Conservation (phyloP, 2,329 filamentous ascomycete genomes). For the Helotiales sp. region DNA sequence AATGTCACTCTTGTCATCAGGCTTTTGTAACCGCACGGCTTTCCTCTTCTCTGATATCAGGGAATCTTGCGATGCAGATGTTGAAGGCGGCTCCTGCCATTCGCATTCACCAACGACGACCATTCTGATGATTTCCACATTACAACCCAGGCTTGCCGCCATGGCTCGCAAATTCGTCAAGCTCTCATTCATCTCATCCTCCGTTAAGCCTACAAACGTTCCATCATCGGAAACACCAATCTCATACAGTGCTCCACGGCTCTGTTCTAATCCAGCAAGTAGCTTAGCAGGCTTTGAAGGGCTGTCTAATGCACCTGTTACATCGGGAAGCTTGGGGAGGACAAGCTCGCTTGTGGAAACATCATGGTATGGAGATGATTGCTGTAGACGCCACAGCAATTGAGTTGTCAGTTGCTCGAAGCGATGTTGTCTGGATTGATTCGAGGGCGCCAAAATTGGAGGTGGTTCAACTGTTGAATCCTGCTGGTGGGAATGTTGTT, state of each 20-base stretch:
- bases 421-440: slow-evolving; percentile 78
- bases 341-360: slow-evolving; percentile 77
- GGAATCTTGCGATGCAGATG: neutral
- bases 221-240: slow-evolving; percentile 97
- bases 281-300: slow-evolving; percentile 60
- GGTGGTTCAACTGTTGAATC: slow-evolving; percentile 14
- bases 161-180: slow-evolving; percentile 83
- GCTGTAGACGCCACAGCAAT: slow-evolving; percentile 90
- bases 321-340: slow-evolving; percentile 75
- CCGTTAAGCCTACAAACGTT: slow-evolving; percentile 82
- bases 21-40: neutral
- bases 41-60: neutral
- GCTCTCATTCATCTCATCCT: slow-evolving; percentile 92
- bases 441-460: slow-evolving; percentile 43
- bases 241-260: slow-evolving; percentile 90
- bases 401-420: slow-evolving; percentile 94
- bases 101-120: slow-evolving; percentile 87
- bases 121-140: slow-evolving; percentile 79
- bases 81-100: slow-evolving; percentile 51
- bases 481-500: slow-evolving; percentile 31
- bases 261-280: slow-evolving; percentile 86
- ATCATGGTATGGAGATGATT: slow-evolving; percentile 90
- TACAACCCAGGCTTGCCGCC: slow-evolving; percentile 90
- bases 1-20: neutral
- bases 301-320: slow-evolving; percentile 52